Base-by-base conservation (phyloP, 441 rosid species). In the Gossypium laxum region DNA sequence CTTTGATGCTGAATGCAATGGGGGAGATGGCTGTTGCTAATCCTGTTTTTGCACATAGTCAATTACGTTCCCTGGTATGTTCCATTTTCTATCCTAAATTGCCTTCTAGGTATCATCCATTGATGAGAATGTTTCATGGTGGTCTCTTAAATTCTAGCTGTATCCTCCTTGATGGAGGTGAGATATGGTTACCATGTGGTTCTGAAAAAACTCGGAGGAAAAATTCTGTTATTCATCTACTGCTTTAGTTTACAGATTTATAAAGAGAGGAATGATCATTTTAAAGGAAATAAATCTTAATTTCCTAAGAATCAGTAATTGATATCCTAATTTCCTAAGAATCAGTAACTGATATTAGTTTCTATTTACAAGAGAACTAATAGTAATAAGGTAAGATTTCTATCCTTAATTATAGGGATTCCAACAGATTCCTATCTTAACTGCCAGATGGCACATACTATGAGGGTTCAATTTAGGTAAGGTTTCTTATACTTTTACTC, bases 1-100 rank as follows among this genome's bases (percentile, higher is more conserved):
- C 93, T 56, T 73, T 87, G 82, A 80, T 88, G 86, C 97, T 96
- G 54, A 79, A 78, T 72, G 90, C 93, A 54, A 91, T 93, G 62
- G 99, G 98, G 69, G 96, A 91, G 77, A 90, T 96, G 89, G 85
- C 96, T 57, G 72, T 86, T 66, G 88, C 97, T 51, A 96, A 93
- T 85, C 94, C 97, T 67, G 83, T 93, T 67, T 96, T 91, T 82
- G 93, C 97, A 22, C 99, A 93, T 87, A 89, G 99, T 77, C 97
- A 91, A 76, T 85, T 96, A 78, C 92, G 92, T 67, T 85, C 87
- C 58, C 83, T 96, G 99, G 99, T 96, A 76, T 43, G 94, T 83
- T 41, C 26, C 69, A 4, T 48, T 15, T 21, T 21, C 2, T 4
- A 1, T 19, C 10, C 18, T 64, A 19, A 11, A 64, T 64, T 64